Evolutionary conservation across 192 early-diverging fungal genomes (phyloP).

Genomic region (Gryganskiella cystojenkinii): DNA sequence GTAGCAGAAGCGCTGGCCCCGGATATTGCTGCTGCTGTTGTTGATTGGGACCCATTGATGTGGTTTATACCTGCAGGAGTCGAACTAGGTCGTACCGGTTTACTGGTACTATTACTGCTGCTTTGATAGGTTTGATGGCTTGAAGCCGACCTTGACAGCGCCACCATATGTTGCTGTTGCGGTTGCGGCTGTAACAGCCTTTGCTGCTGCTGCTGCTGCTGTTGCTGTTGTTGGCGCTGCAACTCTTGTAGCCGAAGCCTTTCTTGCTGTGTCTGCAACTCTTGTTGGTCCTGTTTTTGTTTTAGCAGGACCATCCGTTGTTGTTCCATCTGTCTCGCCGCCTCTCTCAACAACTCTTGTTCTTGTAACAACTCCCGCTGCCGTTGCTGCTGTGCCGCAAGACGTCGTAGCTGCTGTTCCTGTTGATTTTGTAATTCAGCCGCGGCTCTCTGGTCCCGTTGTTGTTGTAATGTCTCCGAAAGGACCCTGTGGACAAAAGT

Average conservation of each 20-base stretch:
- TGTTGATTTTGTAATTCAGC: not conserved
- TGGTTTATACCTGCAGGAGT: too few species aligned
- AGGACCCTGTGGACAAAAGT: constrained; percentile 22
- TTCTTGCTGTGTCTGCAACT: not conserved
- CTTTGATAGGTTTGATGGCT: not conserved
- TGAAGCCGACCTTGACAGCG: not conserved
- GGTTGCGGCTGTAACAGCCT: not conserved
- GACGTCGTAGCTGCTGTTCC: not conserved
- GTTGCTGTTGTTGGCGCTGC: not conserved
- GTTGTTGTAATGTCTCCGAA: not conserved
- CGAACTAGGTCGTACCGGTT: too few species aligned
- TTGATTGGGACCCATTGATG: not conserved
- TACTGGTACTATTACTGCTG: too few species aligned
- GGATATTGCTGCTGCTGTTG: not conserved
- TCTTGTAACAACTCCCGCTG: not conserved
- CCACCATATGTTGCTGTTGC: not conserved
- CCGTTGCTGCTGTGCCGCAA: not conserved
- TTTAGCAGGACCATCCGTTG: not conserved
- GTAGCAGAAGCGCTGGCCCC: not conserved
- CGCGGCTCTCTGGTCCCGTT: not conserved
- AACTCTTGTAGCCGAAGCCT: not conserved
- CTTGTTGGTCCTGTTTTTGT: not conserved
- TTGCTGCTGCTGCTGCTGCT: not conserved
- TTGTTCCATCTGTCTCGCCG: not conserved
- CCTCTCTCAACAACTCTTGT: too few species aligned